Evolutionary conservation across 768 basidiomycete genomes (phyloP), one percentile per base, ranked within the genome.

Genomic region (Tricholoma bakamatsutake): DNA sequence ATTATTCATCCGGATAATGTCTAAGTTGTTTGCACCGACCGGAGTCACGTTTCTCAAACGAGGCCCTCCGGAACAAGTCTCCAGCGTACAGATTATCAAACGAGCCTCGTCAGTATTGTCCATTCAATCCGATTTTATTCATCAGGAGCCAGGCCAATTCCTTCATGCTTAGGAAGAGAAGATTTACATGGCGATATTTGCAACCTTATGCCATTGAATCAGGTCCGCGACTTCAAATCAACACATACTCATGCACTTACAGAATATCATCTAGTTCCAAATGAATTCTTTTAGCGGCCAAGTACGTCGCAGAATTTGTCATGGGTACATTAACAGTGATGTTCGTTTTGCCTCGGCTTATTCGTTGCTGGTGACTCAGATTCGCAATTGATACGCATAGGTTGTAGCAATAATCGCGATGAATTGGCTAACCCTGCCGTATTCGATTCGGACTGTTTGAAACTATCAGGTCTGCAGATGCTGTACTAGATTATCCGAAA

Each of bases 1-100:
- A n/a, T n/a, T n/a, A n/a, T n/a, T 28, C 85, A 87, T 61, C 87
- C 85, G 4, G 87, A 84, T 2, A 85, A 86, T 60, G 78, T 84
- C 11, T 83, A 81, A 62, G 64, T 83, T n/a, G 84, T 75, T 1
- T 59, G 63, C 13, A 85, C 84, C 1, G 84, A 88, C 57, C 65
- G 10, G 78, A 71, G 4, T 82, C 82, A 6, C 79, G 78, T 46
- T 86, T 81, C 61, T 75, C 58, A 3, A 67, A 58, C 18, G 82
- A 85, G 63, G 74, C 76, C 4, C 67, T 84, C 10, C 62, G 71
- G n/a, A 87, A 88, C 61, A 82, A 81, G 84, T 89, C 0, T 88
- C 88, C 66, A 83, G 83, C 30, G 73, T 77, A 85, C 82, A 55
- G 28, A 24, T 66, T 59, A 33, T 17, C n/a, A 48, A 37, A 45